Evolutionary conservation across 2,329 filamentous ascomycete species (phyloP).

Genomic region (Aureobasidium sp.): DNA sequence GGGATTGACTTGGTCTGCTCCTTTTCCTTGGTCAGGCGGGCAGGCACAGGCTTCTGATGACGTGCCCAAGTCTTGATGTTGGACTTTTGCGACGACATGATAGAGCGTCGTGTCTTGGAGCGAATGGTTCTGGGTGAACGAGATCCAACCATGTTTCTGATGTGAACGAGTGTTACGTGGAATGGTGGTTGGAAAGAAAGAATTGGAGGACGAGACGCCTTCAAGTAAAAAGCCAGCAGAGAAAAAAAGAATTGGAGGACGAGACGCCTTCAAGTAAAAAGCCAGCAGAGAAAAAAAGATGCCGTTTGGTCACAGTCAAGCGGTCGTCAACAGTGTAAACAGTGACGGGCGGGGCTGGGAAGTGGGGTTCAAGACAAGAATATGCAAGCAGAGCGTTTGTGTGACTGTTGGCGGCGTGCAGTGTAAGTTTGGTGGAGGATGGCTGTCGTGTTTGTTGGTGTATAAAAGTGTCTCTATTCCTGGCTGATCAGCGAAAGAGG

Average conservation of each 20-base stretch:
- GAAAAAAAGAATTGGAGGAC: constrained; percentile 8
- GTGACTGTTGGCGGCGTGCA: constrained; percentile 7
- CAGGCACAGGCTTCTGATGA: constrained; percentile 5
- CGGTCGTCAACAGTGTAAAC: constrained; percentile 15
- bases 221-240: constrained; percentile 11
- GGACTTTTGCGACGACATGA: constrained; percentile 4
- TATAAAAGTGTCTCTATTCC: constrained; percentile 5
- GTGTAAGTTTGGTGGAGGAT: neutral
- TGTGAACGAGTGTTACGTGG: neutral
- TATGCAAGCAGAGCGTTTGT: constrained; percentile 11
- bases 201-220: constrained; percentile 4
- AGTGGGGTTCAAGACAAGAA: constrained; percentile 10
- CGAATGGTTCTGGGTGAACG: constrained; percentile 6
- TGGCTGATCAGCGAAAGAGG: neutral
- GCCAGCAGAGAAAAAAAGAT: constrained; percentile 2
- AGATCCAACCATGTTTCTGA: constrained; percentile 7
- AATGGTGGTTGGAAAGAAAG: constrained; percentile 11
- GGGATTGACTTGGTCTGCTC: neutral
- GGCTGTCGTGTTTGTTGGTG: neutral
- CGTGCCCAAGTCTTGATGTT: constrained; percentile 13
- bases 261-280: constrained; percentile 12
- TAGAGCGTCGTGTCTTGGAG: constrained; percentile 12
- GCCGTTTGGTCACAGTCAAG: neutral
- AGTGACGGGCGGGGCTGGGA: constrained; percentile 14
- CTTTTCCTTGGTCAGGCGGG: constrained; percentile 1